Conservation (phyloP, 2,329 filamentous ascomycete species). For the Karstenula rhodostoma region DNA sequence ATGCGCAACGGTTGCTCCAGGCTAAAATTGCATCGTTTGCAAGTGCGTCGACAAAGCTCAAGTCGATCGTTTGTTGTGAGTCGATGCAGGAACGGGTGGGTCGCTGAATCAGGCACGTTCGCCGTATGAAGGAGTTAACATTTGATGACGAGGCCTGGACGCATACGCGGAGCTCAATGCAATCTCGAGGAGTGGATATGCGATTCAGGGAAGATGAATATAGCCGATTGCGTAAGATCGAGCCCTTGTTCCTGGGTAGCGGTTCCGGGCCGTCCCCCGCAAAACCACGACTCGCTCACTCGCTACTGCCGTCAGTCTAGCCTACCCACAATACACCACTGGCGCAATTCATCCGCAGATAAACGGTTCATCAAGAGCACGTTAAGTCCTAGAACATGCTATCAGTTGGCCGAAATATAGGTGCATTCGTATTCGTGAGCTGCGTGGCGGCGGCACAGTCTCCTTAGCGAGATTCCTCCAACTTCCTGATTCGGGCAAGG, state of each 20-base stretch:
- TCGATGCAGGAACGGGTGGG: neutral
- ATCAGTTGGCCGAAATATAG: neutral
- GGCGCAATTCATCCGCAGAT: neutral
- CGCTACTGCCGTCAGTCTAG: neutral
- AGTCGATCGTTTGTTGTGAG: neutral
- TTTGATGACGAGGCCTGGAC: neutral
- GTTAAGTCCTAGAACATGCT: neutral
- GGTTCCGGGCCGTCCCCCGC: conserved; percentile 3
- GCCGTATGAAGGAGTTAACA: neutral
- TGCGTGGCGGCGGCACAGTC: neutral
- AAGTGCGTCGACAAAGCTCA: neutral
- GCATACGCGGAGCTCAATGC: neutral
- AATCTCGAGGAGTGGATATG: neutral
- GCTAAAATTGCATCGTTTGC: neutral
- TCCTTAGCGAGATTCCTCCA: conserved; percentile 2
- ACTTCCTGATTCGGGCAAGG: conserved; percentile 2
- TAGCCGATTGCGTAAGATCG: conserved; percentile 1
- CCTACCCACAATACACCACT: neutral
- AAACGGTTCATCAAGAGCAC: neutral
- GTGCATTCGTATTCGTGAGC: neutral
- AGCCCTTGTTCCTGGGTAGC: neutral
- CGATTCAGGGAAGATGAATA: neutral
- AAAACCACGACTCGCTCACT: neutral
- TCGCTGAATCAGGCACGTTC: neutral
- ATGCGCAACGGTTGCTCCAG: neutral